Conservation (phyloP, 169 alveolate species). For the Besnoitia besnoiti region DNA sequence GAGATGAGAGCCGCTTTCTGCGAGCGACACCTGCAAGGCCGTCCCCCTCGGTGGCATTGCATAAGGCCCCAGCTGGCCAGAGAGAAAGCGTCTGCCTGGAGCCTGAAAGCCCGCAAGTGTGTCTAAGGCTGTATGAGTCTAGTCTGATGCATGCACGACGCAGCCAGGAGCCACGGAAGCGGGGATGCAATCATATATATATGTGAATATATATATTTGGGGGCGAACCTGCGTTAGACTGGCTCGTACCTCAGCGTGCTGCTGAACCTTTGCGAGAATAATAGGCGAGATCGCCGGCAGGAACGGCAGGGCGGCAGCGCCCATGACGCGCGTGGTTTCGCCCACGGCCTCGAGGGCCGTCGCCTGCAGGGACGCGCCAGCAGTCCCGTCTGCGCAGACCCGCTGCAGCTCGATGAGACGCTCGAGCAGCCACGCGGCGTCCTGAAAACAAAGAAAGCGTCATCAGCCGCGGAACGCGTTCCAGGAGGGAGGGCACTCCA, state of each 20-base stretch:
- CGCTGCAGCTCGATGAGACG: slow-evolving; percentile 37
- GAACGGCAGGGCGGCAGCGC: not conserved
- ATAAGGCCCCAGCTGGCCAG: too few relatives aligned
- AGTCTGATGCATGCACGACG: too few relatives aligned
- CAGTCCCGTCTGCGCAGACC: slow-evolving; percentile 38
- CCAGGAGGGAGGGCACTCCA: not conserved
- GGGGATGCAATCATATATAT: not conserved
- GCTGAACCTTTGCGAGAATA: not conserved
- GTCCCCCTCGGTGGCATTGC: too few relatives aligned
- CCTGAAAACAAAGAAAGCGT: slow-evolving; percentile 21
- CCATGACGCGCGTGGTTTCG: not conserved
- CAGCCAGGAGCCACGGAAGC: too few relatives aligned
- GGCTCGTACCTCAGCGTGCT: slow-evolving; percentile 1
- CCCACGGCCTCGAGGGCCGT: slow-evolving; percentile 23
- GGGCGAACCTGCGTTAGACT: too few relatives aligned
- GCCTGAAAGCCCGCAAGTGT: too few relatives aligned
- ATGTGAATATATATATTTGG: not conserved
- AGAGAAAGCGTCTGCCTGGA: too few relatives aligned
- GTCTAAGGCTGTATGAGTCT: too few relatives aligned
- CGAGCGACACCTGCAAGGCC: too few relatives aligned
- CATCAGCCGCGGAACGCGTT: not conserved
- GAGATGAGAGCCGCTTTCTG: too few relatives aligned
- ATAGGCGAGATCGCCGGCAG: not conserved
- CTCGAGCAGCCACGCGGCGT: slow-evolving; percentile 66
- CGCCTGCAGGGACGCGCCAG: slow-evolving; percentile 53